Evolutionary conservation across 169 alveolate genomes (phyloP), one percentile per base, ranked within the genome.

Genomic region (Eimeria tenella): DNA sequence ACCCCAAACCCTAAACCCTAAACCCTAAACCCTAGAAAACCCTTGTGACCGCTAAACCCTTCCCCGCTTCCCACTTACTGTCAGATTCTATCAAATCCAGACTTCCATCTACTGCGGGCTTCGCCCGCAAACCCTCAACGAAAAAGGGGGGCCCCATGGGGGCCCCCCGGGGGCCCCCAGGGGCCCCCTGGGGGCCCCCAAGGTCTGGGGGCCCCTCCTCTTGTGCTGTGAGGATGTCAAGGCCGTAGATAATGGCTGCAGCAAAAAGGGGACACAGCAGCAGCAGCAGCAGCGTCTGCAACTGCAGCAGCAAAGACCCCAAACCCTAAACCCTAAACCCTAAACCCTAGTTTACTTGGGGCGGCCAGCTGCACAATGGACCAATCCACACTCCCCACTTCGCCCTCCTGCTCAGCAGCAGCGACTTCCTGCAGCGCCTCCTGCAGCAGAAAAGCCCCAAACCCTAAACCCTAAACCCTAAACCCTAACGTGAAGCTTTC

Each of bases 71-170:
- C 84, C 4, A 74, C 84, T 7, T n/a, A 74, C 84, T 74, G 60
- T 74, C 56, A 9, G 71, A 42, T 3, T 79, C 88, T 23, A 42
- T 79, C 53, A 79, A 58, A 10, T 79, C 88, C 8, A 79, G 70
- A 49, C 88, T 52, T 42, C 88, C 88, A n/a, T 79, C 88, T 7
- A 79, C 88, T 79, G 88, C 88, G 13, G 88, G 88, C 19, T 79
- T 79, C 8, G 88, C 65, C 23, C 88, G 65, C 65, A 79, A n/a
- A 53, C 88, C 88, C 19, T 79, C 88, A 13, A 79, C 88, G 52
- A 79, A 79, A 52, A 79, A 79, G 52, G 70, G 88, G 71, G 88
- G 88, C n/a, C 70, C 87, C 68, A 4, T 63, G 62, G 84, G 60
- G 8, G 58, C 84, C 84, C 84, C 84, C 4, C 25, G 21, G 60